Conservation (phyloP, 345 rosid genomes). For the Trapa incisa region DNA sequence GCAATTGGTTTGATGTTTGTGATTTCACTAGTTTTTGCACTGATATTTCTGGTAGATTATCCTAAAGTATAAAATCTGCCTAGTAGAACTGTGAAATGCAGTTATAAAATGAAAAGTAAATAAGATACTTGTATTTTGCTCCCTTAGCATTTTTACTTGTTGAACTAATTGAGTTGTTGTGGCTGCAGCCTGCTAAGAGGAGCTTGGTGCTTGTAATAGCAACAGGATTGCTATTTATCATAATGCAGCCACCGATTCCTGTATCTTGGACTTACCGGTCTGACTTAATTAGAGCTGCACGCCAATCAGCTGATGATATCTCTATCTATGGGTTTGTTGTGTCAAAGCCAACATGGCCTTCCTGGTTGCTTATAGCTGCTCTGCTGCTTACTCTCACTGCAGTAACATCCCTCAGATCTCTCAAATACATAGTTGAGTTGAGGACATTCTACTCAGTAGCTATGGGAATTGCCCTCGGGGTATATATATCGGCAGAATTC, state of each 20-base stretch:
- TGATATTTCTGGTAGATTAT: too few species aligned
- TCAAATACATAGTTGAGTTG: conserved; percentile 72
- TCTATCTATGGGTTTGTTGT: conserved; percentile 87
- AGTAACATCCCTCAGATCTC: conserved; percentile 73
- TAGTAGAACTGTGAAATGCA: too few species aligned
- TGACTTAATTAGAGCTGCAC: conserved; percentile 74
- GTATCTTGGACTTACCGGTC: conserved; percentile 73
- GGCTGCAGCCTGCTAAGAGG: conserved; percentile 82
- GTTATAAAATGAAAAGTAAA: too few species aligned
- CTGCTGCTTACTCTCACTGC: conserved; percentile 79
- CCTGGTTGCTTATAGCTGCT: conserved; percentile 83
- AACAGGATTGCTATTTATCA: conserved; percentile 67
- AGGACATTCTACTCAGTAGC: conserved; percentile 70
- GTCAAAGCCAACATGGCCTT: conserved; percentile 93
- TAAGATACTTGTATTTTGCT: too few species aligned
- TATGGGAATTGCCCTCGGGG: conserved; percentile 83
- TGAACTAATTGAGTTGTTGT: background rate
- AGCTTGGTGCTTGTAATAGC: conserved; percentile 79
- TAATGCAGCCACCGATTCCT: conserved; percentile 94
- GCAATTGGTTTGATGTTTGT: too few species aligned
- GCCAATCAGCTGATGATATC: conserved; percentile 85
- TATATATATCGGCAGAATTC: conserved; percentile 91
- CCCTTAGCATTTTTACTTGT: background rate
- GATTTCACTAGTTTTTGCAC: too few species aligned
- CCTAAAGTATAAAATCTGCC: too few species aligned